Base-by-base conservation (phyloP, 2,329 filamentous ascomycete genomes). In the Colletotrichum shisoi region DNA sequence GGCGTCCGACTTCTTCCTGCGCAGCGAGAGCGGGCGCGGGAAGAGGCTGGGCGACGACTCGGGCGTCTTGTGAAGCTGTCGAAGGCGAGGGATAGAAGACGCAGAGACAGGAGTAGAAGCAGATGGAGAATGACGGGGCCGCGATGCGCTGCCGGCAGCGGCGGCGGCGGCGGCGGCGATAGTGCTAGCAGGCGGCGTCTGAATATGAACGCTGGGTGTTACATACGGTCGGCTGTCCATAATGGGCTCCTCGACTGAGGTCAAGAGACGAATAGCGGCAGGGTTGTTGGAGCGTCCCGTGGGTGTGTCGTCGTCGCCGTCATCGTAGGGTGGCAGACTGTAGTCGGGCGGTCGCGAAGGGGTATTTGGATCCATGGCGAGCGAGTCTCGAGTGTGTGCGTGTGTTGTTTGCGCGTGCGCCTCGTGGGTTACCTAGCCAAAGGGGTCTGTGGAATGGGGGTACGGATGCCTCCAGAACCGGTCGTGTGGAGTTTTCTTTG, bases 191-290 rank as follows among this genome's bases (percentile, higher is more conserved):
- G 49, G 48, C 12, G 40, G 56, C 31, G 19, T 57, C 57, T 60
- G 60, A 34, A 40, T 4, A 13, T 58, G 61, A 57, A 31, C 12
- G 46, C 39, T 68, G 56, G 31, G 34, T 59, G 71, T 71, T 79
- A 89, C 87, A 80, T 89, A 89, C 86, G 83, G 80, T 74, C 80
- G 78, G 63, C 70, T 81, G 78, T 78, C 79, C 72, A 78, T 69
- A 34, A 78, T 69, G 39, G 83, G 78, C 53, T 88, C 86, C 73
- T 89, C 87, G 75, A 87, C 81, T 7, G 86, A 88, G 59, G 87
- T 89, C 78, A 90, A 79, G 72, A 90, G 79, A 72, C 87, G 83
- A 62, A 89, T 83, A 69, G 82, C 84, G 40, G 86, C 82, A 51
- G 81, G 77, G 73, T 83, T 84, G 65, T 73, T 73, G 44, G 76